A percentile compares a stretch with the other conserved stretches of the same genome.
These are phyloP conservation scores for Beauveria sp. DNA, from an alignment of 2,329 filamentous ascomycete genomes.

Conservation along the genomic window DNA sequence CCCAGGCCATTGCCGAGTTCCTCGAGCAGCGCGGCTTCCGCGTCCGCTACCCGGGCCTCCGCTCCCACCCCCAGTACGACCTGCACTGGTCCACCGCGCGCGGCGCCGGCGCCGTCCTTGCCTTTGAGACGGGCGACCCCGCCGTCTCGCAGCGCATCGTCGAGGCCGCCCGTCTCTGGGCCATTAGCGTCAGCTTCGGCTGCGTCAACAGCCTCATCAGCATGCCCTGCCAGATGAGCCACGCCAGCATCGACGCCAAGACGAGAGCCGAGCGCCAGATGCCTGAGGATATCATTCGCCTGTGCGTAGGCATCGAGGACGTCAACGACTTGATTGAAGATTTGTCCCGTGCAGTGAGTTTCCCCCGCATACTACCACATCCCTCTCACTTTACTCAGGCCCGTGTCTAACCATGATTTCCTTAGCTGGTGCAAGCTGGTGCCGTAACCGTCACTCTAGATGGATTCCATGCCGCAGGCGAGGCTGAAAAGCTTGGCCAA, in stretches of 20 bases:
- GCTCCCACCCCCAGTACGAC: conserved; percentile 93
- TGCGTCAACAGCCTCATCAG: conserved; percentile 98
- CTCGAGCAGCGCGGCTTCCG: conserved; percentile 87
- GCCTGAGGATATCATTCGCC: conserved; percentile 91
- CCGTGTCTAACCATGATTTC: conserved; percentile 18
- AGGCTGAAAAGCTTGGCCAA: conserved; percentile 25
- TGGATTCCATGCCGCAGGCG: conserved; percentile 61
- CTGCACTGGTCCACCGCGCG: conserved; percentile 93
- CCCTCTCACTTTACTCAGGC: too few species aligned
- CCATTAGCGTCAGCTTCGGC: conserved; percentile 94
- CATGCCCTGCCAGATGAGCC: conserved; percentile 99
- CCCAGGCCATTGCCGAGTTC: conserved; percentile 84
- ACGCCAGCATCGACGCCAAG: conserved; percentile 95
- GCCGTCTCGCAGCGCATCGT: conserved; percentile 84
- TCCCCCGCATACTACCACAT: not conserved
- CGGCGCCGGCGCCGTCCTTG: conserved; percentile 87
- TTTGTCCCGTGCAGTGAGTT: conserved; percentile 77
- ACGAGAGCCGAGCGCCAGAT: conserved; percentile 81
- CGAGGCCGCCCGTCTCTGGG: conserved; percentile 84
- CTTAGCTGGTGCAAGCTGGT: conserved; percentile 82
- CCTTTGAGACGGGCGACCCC: conserved; percentile 90
- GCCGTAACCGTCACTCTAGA: conserved; percentile 82
- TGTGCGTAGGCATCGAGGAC: conserved; percentile 97
- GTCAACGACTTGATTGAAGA: conserved; percentile 87
- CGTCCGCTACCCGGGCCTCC: conserved; percentile 88